Percentiles rank a stretch among this genome's conserved stretches.
These are phyloP conservation scores for Lactarius deliciosus DNA, from an alignment of 768 basidiomycete genomes.

Conservation along the genomic window DNA sequence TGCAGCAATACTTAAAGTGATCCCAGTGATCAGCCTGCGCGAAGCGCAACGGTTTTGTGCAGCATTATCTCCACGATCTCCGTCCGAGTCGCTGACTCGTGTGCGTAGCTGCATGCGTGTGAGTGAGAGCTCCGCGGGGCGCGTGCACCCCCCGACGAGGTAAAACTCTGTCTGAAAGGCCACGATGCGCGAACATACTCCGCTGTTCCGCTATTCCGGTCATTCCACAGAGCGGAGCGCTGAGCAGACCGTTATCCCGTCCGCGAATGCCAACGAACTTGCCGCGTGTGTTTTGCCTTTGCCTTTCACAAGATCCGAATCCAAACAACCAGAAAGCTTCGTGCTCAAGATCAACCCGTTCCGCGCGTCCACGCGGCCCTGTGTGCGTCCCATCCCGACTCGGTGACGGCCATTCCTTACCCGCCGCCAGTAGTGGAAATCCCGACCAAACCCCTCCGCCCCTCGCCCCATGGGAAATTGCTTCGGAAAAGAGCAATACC, in stretches of 20 bases:
- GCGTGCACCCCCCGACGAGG: background rate
- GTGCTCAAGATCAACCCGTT: background rate
- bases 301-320: background rate
- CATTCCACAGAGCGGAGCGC: background rate
- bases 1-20: background rate
- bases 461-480: background rate
- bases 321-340: background rate
- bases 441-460: background rate
- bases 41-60: background rate
- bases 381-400: background rate
- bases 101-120: background rate
- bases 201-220: background rate
- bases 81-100: slow-evolving; percentile 6
- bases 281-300: background rate
- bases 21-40: background rate
- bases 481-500: background rate
- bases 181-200: background rate
- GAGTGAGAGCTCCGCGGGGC: background rate
- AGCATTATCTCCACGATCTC: slow-evolving; percentile 11
- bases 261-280: background rate
- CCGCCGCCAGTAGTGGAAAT: background rate
- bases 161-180: background rate
- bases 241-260: background rate
- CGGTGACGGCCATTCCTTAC: background rate
- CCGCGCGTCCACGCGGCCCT: background rate